Percentiles rank a stretch among this genome's conserved stretches.
These are phyloP conservation scores for Nectriaceae sp. DNA, from an alignment of 2,329 filamentous ascomycete genomes.

Conservation along the genomic window DNA sequence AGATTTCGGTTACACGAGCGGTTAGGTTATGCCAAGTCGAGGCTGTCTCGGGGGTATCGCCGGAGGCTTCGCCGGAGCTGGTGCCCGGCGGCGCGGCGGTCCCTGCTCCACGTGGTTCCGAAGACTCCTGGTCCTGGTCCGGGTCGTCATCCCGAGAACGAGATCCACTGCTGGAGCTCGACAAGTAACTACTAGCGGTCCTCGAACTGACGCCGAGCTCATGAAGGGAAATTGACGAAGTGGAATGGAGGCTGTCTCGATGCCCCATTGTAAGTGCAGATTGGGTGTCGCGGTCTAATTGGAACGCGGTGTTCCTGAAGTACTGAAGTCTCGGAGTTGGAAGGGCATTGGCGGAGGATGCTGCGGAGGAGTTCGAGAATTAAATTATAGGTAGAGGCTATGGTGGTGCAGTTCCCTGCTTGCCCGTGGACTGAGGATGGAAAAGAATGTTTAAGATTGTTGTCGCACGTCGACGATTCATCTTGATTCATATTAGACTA, in stretches of 20 bases:
- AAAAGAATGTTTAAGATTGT: too few species aligned
- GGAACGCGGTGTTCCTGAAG: too few species aligned
- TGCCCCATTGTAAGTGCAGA: neutral
- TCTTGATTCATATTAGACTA: neutral
- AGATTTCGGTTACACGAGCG: slow-evolving; percentile 16
- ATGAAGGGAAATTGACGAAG: slow-evolving; percentile 24
- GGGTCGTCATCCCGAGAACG: slow-evolving; percentile 2
- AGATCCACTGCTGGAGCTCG: slow-evolving; percentile 8
- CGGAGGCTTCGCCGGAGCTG: slow-evolving; percentile 8
- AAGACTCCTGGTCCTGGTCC: slow-evolving; percentile 2
- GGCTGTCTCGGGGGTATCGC: slow-evolving; percentile 7
- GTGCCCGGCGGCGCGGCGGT: slow-evolving; percentile 24
- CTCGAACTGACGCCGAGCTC: slow-evolving; percentile 13
- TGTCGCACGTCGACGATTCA: too few species aligned
- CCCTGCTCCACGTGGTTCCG: slow-evolving; percentile 20
- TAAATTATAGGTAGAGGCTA: too few species aligned
- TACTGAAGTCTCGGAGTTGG: too few species aligned
- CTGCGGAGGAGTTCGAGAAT: too few species aligned
- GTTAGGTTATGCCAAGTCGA: slow-evolving; percentile 6
- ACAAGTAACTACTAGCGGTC: neutral
- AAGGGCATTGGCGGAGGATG: too few species aligned
- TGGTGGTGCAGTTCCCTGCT: too few species aligned
- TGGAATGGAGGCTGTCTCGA: slow-evolving; percentile 7
- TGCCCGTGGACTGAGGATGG: too few species aligned
- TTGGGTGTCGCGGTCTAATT: too few species aligned